Evolutionary conservation across 75 land plant genomes (phyloP).

Genomic region (Pseudotsuga menziesii): DNA sequence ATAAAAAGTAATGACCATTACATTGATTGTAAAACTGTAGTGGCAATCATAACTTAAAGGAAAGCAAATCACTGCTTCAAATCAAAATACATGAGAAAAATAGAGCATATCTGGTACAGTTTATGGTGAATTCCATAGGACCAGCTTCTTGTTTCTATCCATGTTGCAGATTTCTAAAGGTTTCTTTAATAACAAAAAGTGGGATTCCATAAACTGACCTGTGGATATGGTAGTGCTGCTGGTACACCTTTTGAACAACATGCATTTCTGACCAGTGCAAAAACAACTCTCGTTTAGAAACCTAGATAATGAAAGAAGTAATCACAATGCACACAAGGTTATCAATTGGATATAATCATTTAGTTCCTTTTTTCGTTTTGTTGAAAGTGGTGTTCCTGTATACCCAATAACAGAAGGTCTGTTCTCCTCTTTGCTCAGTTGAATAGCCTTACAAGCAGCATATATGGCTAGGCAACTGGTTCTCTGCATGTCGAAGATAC

Average conservation of each 20-base stretch:
- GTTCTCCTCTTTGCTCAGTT: constrained; percentile 34
- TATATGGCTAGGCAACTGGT: constrained; percentile 9
- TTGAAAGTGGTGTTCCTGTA: background rate
- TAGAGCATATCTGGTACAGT: background rate
- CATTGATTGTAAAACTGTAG: background rate
- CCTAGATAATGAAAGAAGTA: background rate
- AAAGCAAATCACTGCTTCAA: background rate
- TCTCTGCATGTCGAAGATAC: constrained; percentile 63
- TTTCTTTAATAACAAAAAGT: background rate
- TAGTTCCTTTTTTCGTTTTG: background rate
- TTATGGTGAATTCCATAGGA: background rate
- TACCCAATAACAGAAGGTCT: constrained; percentile 59
- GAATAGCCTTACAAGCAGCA: constrained; percentile 31
- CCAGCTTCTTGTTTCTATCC: background rate
- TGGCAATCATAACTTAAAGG: background rate
- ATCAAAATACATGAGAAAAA: background rate
- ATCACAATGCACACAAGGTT: background rate
- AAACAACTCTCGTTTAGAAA: background rate
- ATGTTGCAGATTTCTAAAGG: background rate
- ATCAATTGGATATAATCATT: no score
- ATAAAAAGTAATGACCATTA: no score
- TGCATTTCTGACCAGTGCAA: constrained; percentile 18
- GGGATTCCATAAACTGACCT: constrained; percentile 16
- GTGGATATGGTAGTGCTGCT: constrained; percentile 21
- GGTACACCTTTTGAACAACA: constrained; percentile 16